Evolutionary conservation across 106 monocot species (phyloP).

Genomic region (Allium cepa): DNA sequence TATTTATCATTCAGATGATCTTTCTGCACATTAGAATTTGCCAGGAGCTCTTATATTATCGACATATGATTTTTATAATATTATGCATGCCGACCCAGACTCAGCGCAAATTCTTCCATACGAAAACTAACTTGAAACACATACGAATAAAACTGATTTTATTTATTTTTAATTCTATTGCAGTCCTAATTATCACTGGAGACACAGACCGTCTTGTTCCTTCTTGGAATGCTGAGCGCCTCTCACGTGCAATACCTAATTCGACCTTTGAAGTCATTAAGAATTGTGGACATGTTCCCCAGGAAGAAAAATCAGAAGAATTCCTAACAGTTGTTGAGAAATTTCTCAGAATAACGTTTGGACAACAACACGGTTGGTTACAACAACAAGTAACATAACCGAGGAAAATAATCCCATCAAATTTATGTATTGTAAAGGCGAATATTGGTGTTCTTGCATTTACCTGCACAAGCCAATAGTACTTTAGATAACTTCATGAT

Average conservation of each 20-base stretch:
- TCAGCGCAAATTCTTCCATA: too few species aligned
- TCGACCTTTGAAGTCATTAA: constrained; percentile 60
- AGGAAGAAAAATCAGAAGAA: constrained; percentile 73
- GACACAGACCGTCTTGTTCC: constrained; percentile 76
- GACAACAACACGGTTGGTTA: neutral
- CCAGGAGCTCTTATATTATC: too few species aligned
- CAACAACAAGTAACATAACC: constrained; percentile 8
- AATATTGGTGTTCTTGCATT: too few species aligned
- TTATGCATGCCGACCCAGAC: too few species aligned
- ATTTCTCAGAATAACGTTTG: constrained; percentile 42
- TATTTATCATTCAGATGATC: too few species aligned
- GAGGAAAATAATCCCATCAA: too few species aligned
- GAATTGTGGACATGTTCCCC: constrained; percentile 76
- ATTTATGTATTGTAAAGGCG: too few species aligned
- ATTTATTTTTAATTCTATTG: constrained; percentile 1
- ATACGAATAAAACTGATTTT: neutral
- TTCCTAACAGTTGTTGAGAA: constrained; percentile 40
- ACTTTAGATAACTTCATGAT: too few species aligned
- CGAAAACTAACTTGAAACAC: too few species aligned
- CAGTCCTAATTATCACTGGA: constrained; percentile 79
- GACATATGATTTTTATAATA: too few species aligned
- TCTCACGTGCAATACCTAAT: constrained; percentile 56
- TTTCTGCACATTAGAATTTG: too few species aligned
- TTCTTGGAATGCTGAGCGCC: constrained; percentile 58
- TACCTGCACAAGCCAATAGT: too few species aligned